Base-by-base conservation (phyloP, 257 asterid genomes). In the Prunella vulgaris region DNA sequence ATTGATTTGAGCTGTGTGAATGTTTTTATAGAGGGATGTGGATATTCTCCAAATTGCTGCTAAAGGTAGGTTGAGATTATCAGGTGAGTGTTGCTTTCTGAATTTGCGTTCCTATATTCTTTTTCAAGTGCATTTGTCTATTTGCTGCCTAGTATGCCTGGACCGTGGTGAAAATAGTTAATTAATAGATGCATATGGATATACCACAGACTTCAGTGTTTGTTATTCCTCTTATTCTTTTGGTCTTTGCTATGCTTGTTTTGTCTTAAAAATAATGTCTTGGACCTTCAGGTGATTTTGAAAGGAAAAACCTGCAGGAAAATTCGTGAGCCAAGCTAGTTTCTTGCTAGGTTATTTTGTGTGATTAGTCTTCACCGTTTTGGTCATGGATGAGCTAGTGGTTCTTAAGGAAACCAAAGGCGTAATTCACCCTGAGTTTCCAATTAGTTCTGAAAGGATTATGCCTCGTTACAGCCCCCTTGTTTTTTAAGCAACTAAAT, bases 31-130 rank as follows among this genome's bases (percentile, higher is more conserved):
- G 95, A 82, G 85, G 94, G 90, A 79, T 83, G 86, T 87, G 89
- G 98, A 89, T 87, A 79, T 76, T 89, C 95, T 84, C 84, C 96
- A 82, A 84, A 87, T 81, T 87, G 98, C 95, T 84, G 97, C 95
- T 82, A 86, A 79, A 80, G 89, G 86, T 86, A 86, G 87, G 87
- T 85, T 87, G 88, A 80, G 72, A 84, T 86, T 79, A 60, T 92
- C 98, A 90, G 98, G 97, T 90, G 98, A 93, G 98, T 86, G 94
- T 74, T 86, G 87, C 97, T 84, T 70, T 74, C 70, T 70, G 38
- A 66, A 70, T 24, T 65, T 66, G 64, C 53, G 8, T 42, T 42
- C 0, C 0, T 67, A 12, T 40, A 30, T 48, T 33, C 25, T 51
- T 32, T 21, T 57, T 49, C 24, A 21, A 76, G 53, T 44, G 66